Percentiles rank a stretch among this genome's conserved stretches.
Evolutionary conservation across 257 asterid genomes (phyloP).

Genomic region (Petunia axillaris): DNA sequence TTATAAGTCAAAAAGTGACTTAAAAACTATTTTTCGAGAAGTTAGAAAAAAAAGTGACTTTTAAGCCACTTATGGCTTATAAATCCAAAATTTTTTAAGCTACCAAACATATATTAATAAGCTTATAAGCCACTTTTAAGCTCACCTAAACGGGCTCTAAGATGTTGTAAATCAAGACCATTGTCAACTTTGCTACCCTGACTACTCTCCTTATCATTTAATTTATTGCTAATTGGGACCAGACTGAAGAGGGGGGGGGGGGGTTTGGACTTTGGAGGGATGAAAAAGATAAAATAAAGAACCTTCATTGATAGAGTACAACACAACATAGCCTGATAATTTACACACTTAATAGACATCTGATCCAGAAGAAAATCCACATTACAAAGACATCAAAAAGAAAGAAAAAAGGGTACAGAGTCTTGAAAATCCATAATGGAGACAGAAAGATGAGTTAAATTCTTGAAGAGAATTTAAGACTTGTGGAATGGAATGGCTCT

Average conservation of each 20-base stretch:
- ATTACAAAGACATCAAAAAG: slow-evolving; percentile 19
- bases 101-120: too few species aligned
- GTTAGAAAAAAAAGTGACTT: too few species aligned
- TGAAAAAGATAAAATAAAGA: neutral
- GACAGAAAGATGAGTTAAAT: slow-evolving; percentile 1
- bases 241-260: neutral
- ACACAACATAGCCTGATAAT: slow-evolving; percentile 38
- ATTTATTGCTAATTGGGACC: too few species aligned
- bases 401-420: neutral
- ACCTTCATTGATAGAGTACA: slow-evolving; percentile 28
- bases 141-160: neutral
- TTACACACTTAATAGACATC: slow-evolving; percentile 35
- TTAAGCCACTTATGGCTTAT: too few species aligned
- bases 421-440: slow-evolving; percentile 8
- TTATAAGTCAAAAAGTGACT: too few species aligned
- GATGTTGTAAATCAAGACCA: neutral
- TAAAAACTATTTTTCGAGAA: too few species aligned
- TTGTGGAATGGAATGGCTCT: slow-evolving; percentile 68
- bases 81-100: too few species aligned
- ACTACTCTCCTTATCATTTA: neutral
- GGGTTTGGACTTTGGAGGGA: neutral
- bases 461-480: slow-evolving; percentile 28
- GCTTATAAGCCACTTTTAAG: too few species aligned
- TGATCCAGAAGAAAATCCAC: slow-evolving; percentile 16
- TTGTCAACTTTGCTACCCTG: neutral